Conservation (phyloP, 164 flowering plant genomes). For the Liquidambar formosana region DNA sequence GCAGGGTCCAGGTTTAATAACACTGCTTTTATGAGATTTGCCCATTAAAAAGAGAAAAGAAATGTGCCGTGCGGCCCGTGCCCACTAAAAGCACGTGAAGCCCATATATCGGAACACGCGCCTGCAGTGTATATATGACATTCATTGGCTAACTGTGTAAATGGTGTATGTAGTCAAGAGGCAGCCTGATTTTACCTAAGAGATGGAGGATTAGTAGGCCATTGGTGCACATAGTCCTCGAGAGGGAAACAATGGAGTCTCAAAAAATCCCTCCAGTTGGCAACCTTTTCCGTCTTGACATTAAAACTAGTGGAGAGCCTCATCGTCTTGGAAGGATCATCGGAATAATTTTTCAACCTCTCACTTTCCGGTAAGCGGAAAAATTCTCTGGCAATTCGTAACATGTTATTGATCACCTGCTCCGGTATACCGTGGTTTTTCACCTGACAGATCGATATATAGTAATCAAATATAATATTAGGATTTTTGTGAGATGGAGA, state of each 20-base stretch:
- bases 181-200: slow-evolving; percentile 57
- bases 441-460: too few species aligned
- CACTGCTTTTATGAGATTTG: too few species aligned
- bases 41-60: too few species aligned
- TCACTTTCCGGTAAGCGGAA: slow-evolving; percentile 58
- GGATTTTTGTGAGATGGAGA: too few species aligned
- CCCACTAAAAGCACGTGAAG: too few species aligned
- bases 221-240: slow-evolving; percentile 42
- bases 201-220: slow-evolving; percentile 62
- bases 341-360: slow-evolving; percentile 56
- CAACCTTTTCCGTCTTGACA: slow-evolving; percentile 50
- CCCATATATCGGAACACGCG: too few species aligned
- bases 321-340: slow-evolving; percentile 46
- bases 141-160: neutral
- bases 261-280: slow-evolving; percentile 72
- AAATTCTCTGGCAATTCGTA: slow-evolving; percentile 43
- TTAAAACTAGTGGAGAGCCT: slow-evolving; percentile 72
- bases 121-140: too few species aligned
- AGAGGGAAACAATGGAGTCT: slow-evolving; percentile 72
- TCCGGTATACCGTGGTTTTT: slow-evolving; percentile 63
- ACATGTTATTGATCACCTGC: slow-evolving; percentile 34
- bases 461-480: too few species aligned
- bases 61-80: too few species aligned
- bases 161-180: too few species aligned
- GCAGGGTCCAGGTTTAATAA: too few species aligned